A percentile compares a stretch with the other conserved stretches of the same genome.
phyloP scores from a whole-genome alignment of 2,329 filamentous ascomycete species.

The Aspergillus brunneoviolaceus region DNA sequence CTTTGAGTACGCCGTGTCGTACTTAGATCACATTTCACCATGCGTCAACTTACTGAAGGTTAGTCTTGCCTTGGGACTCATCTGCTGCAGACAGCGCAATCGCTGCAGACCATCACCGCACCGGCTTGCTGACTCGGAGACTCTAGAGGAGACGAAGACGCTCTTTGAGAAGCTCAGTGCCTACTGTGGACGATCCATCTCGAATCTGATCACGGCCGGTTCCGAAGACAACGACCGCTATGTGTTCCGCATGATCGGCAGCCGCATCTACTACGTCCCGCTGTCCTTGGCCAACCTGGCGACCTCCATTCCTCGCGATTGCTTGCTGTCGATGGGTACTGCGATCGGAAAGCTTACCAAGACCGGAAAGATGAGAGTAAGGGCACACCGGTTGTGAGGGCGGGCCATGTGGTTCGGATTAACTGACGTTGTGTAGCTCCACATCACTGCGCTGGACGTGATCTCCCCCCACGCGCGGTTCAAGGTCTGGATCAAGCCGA shows the following conservation, averaged over 20 bases:
- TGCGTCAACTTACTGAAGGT: slow-evolving; percentile 75
- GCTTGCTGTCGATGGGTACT: slow-evolving; percentile 68
- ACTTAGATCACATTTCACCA: slow-evolving; percentile 35
- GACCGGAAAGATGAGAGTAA: slow-evolving; percentile 1
- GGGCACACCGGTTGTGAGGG: not conserved
- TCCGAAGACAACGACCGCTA: slow-evolving; percentile 72
- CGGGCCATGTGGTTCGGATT: not conserved
- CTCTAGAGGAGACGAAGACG: slow-evolving; percentile 54
- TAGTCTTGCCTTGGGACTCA: not conserved
- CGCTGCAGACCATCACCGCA: not conserved
- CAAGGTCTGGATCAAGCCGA: slow-evolving; percentile 95
- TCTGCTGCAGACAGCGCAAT: not conserved
- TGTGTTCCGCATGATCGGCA: slow-evolving; percentile 80
- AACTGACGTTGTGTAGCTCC: slow-evolving; percentile 47
- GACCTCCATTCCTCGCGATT: slow-evolving; percentile 77
- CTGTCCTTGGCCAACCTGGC: slow-evolving; percentile 89
- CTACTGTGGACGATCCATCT: slow-evolving; percentile 85
- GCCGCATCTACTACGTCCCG: slow-evolving; percentile 87
- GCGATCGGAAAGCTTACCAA: slow-evolving; percentile 5
- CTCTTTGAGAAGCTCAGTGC: slow-evolving; percentile 91
- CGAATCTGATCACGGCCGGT: slow-evolving; percentile 74
- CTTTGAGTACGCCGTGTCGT: not conserved
- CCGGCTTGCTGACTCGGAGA: not conserved
- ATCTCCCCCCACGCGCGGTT: slow-evolving; percentile 89
- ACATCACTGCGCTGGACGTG: slow-evolving; percentile 87